Base-by-base conservation (phyloP, 1,139 yeast genomes). In the Komagataea norvegica region DNA sequence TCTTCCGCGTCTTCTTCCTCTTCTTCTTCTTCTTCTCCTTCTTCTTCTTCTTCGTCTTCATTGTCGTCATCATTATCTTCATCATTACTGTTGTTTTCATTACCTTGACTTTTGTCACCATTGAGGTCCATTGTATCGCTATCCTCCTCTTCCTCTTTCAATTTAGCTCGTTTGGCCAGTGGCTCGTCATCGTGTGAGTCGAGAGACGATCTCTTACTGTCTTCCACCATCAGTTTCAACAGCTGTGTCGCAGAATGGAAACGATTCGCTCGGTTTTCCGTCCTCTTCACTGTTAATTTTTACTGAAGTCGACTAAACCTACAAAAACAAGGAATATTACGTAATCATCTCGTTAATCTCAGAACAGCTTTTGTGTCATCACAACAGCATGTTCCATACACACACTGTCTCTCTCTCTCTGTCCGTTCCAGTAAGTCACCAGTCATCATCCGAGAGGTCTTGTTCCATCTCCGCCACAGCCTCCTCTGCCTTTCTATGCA, bases 401-500 rank as follows among this genome's bases (percentile, higher is more conserved):
- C n/a, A n/a, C n/a, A n/a, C n/a, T n/a, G n/a, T n/a, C n/a, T n/a
- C n/a, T n/a, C n/a, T n/a, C n/a, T n/a, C n/a, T n/a, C n/a, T n/a
- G n/a, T n/a, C n/a, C n/a, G n/a, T n/a, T n/a, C n/a, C n/a, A n/a
- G n/a, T n/a, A 8, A 13, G 7, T 34, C 25, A 39, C 51, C 51
- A 49, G 9, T 54, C 60, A 21, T 47, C 55, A 33, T 61, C 70
- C 3, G 62, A 68, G 16, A 67, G 67, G 36, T 68, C 67, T 36
- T 60, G 65, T 15, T 47, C 52, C 21, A 76, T 47, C 29, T 69
- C 56, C 31, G 68, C 51, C 16, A 62, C 73, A 3, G 86, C 75
- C 38, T 65, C 65, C 40, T 87, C 96, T 0, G 94, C 89, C 39
- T 74, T 77, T 36, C 72, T 62, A 52, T 87, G 95, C 2, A 89